Conservation (phyloP, 192 early-diverging fungal species). For the Oehlia diaphana region DNA sequence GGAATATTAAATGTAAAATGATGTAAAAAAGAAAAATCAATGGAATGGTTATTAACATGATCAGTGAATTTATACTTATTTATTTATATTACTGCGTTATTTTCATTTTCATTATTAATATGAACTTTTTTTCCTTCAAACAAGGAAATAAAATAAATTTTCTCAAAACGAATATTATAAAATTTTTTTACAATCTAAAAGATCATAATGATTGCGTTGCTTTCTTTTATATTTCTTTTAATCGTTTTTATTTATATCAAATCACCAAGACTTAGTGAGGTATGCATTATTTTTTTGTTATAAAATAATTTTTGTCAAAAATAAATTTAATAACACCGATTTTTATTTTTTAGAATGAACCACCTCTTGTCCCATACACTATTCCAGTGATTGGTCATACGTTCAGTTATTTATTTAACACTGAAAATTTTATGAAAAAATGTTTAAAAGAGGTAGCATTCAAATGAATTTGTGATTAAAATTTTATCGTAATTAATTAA, state of each 20-base stretch:
- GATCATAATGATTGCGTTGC: not conserved
- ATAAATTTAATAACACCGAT: not conserved
- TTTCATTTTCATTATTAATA: too few species aligned
- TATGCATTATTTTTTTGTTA: not conserved
- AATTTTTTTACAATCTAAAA: not conserved
- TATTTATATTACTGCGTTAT: too few species aligned
- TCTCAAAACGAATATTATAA: not conserved
- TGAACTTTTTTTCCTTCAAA: too few species aligned
- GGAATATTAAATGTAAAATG: too few species aligned
- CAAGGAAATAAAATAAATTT: not conserved
- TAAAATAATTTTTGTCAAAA: not conserved
- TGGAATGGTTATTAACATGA: too few species aligned
- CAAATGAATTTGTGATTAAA: too few species aligned
- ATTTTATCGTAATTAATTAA: too few species aligned
- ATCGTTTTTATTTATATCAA: not conserved
- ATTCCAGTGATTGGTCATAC: not conserved
- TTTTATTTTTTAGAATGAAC: not conserved
- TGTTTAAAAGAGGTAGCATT: not conserved
- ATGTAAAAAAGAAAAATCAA: too few species aligned
- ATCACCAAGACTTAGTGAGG: not conserved
- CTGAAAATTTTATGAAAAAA: not conserved
- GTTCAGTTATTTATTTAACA: not conserved
- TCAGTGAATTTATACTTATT: too few species aligned
- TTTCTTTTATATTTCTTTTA: not conserved
- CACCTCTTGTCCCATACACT: not conserved